Evolutionary conservation across 2,329 filamentous ascomycete species (phyloP).

Genomic region (Aspergillus sp.): DNA sequence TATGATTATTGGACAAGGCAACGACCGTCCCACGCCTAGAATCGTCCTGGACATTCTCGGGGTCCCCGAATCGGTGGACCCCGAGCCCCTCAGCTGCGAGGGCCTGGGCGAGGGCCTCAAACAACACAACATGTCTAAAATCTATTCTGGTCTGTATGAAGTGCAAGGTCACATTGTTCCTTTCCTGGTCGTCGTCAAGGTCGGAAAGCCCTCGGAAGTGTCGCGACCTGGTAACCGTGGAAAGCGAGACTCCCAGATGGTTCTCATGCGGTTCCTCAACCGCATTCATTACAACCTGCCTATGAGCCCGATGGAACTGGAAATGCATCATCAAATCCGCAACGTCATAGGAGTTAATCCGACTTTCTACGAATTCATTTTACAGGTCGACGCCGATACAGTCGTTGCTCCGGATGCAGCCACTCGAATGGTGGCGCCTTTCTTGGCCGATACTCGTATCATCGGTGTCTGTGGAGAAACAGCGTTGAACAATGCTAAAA

Average conservation of each 20-base stretch:
- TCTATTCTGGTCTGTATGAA: conserved; percentile 97
- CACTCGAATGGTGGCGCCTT: conserved; percentile 86
- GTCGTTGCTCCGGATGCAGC: conserved; percentile 86
- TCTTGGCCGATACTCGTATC: conserved; percentile 87
- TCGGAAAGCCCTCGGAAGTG: conserved; percentile 80
- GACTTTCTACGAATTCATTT: conserved; percentile 94
- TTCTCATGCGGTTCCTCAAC: conserved; percentile 98
- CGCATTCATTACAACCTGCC: conserved; percentile 95
- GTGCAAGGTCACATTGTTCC: conserved; percentile 97
- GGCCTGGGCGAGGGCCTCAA: conserved; percentile 92
- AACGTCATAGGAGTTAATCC: conserved; percentile 99
- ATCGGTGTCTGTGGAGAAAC: conserved; percentile 96
- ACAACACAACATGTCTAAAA: conserved; percentile 99
- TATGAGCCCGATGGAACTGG: conserved; percentile 94
- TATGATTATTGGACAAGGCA: conserved; percentile 99
- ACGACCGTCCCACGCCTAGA: conserved; percentile 89
- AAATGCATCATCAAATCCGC: conserved; percentile 97
- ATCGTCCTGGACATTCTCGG: conserved; percentile 97
- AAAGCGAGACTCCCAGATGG: conserved; percentile 98
- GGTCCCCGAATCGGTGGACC: conserved; percentile 89
- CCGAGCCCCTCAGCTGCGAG: conserved; percentile 94
- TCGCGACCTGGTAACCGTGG: conserved; percentile 86
- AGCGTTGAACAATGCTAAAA: conserved; percentile 85
- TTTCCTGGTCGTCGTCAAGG: conserved; percentile 94
- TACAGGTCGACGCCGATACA: conserved; percentile 97